phyloP scores from a whole-genome alignment of 2,329 filamentous ascomycete species.

The Neonectria magnoliae region DNA sequence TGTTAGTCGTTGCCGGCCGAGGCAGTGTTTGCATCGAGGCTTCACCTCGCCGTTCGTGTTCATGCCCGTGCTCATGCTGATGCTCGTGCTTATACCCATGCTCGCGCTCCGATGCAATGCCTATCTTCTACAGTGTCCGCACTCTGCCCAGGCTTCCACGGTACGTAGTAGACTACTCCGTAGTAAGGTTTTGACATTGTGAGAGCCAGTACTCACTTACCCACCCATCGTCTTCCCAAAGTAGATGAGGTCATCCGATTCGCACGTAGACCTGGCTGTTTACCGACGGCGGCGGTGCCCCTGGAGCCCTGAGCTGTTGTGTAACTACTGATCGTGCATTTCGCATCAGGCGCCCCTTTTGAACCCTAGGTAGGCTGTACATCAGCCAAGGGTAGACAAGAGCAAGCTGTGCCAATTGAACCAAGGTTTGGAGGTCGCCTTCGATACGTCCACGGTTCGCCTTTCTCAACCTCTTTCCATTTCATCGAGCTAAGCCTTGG shows the following conservation, averaged over 20 bases:
- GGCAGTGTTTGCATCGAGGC: conserved; percentile 12
- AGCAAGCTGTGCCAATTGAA: not conserved
- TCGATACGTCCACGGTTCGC: not conserved
- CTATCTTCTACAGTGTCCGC: not conserved
- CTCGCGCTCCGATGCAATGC: not conserved
- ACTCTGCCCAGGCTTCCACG: not conserved
- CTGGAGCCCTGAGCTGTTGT: conserved; percentile 12
- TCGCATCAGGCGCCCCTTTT: conserved; percentile 15
- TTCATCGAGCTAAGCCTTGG: not conserved
- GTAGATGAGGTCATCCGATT: conserved; percentile 7
- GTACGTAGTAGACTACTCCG: not conserved
- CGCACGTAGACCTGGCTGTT: not conserved
- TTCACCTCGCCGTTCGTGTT: conserved; percentile 1
- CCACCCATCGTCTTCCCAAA: not conserved
- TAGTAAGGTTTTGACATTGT: not conserved
- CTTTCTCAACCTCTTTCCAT: not conserved
- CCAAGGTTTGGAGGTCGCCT: not conserved
- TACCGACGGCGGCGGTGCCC: not conserved
- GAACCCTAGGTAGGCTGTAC: conserved; percentile 10
- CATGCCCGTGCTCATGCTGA: conserved; percentile 6
- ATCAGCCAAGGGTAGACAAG: not conserved
- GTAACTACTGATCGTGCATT: conserved; percentile 20
- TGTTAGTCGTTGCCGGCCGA: conserved; percentile 20
- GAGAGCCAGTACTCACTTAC: conserved; percentile 1
- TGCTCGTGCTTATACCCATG: not conserved